phyloP scores from a whole-genome alignment of 208 protist genomes.

The Leishmania arabica region DNA sequence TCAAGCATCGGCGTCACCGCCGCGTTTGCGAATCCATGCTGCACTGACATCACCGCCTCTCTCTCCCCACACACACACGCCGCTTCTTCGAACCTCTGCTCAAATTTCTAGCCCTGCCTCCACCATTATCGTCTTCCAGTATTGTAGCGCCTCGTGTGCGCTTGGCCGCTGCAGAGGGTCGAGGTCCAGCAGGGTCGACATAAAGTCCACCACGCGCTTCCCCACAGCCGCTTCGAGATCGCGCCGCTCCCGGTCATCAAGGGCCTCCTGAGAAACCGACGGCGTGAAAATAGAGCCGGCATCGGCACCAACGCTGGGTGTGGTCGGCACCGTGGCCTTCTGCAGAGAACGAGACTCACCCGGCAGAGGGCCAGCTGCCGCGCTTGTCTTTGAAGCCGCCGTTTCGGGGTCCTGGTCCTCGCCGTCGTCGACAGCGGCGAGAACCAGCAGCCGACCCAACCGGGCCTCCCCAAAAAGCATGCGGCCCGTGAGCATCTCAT shows the following conservation, averaged over 20 bases:
- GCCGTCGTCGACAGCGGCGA: conserved; percentile 27
- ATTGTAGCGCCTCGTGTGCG: conserved; percentile 53
- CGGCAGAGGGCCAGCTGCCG: neutral
- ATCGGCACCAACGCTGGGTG: conserved; percentile 1
- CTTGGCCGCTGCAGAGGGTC: conserved; percentile 70
- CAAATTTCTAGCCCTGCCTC: conserved; percentile 20
- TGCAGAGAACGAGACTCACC: neutral
- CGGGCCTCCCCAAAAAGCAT: conserved; percentile 80
- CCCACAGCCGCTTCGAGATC: conserved; percentile 52
- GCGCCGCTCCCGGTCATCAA: conserved; percentile 54
- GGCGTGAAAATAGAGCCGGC: neutral
- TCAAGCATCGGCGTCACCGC: neutral
- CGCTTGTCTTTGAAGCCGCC: conserved; percentile 2
- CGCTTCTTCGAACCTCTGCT: neutral
- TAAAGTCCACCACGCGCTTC: conserved; percentile 51
- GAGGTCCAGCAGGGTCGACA: conserved; percentile 53
- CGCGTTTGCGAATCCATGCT: neutral
- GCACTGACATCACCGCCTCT: neutral
- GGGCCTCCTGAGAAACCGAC: conserved; percentile 24
- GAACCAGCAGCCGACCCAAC: conserved; percentile 56
- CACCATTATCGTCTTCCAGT: conserved; percentile 55
- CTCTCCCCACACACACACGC: neutral
- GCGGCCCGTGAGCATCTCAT: conserved; percentile 81
- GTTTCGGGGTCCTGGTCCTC: neutral
- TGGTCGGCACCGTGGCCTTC: neutral